Evolutionary conservation across 2,329 filamentous ascomycete species (phyloP).

Genomic region (Ceratocystis ficicola): DNA sequence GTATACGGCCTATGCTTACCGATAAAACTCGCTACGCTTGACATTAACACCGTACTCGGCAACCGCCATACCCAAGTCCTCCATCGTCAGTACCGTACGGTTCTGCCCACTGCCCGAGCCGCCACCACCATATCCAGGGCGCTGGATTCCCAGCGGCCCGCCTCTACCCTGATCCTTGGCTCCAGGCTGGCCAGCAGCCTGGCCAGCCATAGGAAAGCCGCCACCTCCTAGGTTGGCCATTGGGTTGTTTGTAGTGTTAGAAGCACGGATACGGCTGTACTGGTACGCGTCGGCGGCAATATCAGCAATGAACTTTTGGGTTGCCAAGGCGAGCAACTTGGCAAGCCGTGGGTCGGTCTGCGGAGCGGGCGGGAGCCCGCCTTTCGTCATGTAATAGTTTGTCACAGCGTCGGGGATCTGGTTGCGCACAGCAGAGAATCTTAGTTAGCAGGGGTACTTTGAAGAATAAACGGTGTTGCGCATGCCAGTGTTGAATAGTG

Average conservation of each 20-base stretch:
- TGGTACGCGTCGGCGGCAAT: slow-evolving; percentile 96
- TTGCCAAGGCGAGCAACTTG: slow-evolving; percentile 88
- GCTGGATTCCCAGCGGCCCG: slow-evolving; percentile 58
- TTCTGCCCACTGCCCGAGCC: slow-evolving; percentile 82
- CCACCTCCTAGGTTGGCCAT: slow-evolving; percentile 75
- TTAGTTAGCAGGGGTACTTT: background rate
- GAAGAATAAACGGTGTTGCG: too few relatives aligned
- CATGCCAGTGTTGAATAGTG: too few relatives aligned
- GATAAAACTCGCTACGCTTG: slow-evolving; percentile 93
- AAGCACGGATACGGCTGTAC: slow-evolving; percentile 90
- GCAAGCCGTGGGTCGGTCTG: slow-evolving; percentile 83
- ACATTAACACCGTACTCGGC: slow-evolving; percentile 96
- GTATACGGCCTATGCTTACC: slow-evolving; percentile 36
- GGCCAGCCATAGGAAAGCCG: slow-evolving; percentile 53
- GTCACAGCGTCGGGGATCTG: slow-evolving; percentile 96
- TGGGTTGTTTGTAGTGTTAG: slow-evolving; percentile 75
- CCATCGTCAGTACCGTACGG: slow-evolving; percentile 92
- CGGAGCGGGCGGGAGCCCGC: slow-evolving; percentile 83
- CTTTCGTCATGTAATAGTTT: slow-evolving; percentile 93
- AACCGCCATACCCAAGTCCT: slow-evolving; percentile 95
- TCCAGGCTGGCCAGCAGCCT: slow-evolving; percentile 42
- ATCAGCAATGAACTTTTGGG: slow-evolving; percentile 96
- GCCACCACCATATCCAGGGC: slow-evolving; percentile 73
- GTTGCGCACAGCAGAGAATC: background rate
- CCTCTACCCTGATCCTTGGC: slow-evolving; percentile 46